Conservation (phyloP, 2,329 filamentous ascomycete species). For the Uncinocarpus reesii region DNA sequence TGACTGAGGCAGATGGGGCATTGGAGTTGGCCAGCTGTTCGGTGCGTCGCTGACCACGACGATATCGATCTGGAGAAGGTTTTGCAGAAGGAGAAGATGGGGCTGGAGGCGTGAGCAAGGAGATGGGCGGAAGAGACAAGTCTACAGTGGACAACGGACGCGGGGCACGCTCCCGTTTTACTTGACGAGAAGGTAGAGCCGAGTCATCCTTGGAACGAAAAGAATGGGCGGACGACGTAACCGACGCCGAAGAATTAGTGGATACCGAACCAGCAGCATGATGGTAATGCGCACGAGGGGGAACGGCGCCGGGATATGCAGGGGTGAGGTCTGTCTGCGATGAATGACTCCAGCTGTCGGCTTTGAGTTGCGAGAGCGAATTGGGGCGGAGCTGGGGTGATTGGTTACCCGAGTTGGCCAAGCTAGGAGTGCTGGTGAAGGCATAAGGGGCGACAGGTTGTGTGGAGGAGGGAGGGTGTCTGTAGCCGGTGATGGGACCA, state of each 20-base stretch:
- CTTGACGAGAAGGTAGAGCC: conserved; percentile 33
- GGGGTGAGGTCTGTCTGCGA: conserved; percentile 44
- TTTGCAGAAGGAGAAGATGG: conserved; percentile 51
- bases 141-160: conserved; percentile 42
- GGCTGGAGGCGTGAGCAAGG: conserved; percentile 35
- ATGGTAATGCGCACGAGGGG: conserved; percentile 34
- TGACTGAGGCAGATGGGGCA: not conserved
- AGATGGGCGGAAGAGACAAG: conserved; percentile 37
- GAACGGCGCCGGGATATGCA: conserved; percentile 26
- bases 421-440: conserved; percentile 59
- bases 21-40: conserved; percentile 29
- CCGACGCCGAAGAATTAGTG: conserved; percentile 41
- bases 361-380: conserved; percentile 28
- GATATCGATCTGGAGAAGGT: conserved; percentile 71
- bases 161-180: conserved; percentile 28
- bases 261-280: conserved; percentile 45
- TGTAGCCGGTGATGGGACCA: conserved; percentile 11
- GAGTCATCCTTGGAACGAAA: conserved; percentile 42
- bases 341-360: conserved; percentile 30
- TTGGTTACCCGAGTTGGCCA: conserved; percentile 40
- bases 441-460: conserved; percentile 65
- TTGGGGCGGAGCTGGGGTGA: conserved; percentile 45
- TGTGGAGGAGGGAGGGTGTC: conserved; percentile 41
- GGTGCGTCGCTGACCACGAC: conserved; percentile 52
- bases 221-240: conserved; percentile 39